Base-by-base conservation (phyloP, 495 filamentous ascomycete genomes). In the Baudoinia panamericana region DNA sequence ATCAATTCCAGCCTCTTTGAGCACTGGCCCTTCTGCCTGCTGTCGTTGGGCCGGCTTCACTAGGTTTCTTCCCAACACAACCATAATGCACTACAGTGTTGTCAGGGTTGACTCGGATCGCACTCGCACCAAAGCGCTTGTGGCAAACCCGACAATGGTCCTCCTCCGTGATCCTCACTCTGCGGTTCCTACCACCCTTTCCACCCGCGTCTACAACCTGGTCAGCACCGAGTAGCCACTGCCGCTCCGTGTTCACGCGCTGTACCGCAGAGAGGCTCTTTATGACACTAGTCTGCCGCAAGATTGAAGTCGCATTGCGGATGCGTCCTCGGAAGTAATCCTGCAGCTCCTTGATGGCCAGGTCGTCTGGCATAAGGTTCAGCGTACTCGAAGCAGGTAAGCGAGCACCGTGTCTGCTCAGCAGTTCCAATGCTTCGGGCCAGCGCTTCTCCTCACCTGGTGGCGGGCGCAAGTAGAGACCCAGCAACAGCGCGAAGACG, bases 311-410 rank as follows among this genome's bases (percentile, higher is more conserved):
- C 13, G 84, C 84, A n/a, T 75, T 73, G 22, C 92, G 79, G 54
- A 96, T 93, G 16, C 86, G 75, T 17, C 86, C 84, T 36, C 76
- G 76, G 67, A 97, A 96, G 59, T 97, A 97, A 9, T 76, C 79
- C 53, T 88, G 82, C 3, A 97, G 76, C 27, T 92, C 72, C 30
- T 71, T 64, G 15, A 95, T 70, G 6, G 83, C 77, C 4, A 95
- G 68, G 4, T 70, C 58, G 39, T 82, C 71, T 0, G 90, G 90
- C n/a, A 97, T 83, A 19, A 96, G 65, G 9, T 76, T 73, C 4
- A 97, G 69, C 0, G 87, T 88, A 10, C 81, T 81, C 11, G 76
- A 72, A 3, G 90, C 84, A 0, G 93, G 86, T 17, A 97, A 72
- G 11, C 90, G 80, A 17, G 87, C 84, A 33, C 90, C 90, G 51